Percentiles rank a stretch among this genome's conserved stretches.
Evolutionary conservation across 495 filamentous ascomycete genomes (phyloP).

Genomic region (Penicillium egyptiacum): DNA sequence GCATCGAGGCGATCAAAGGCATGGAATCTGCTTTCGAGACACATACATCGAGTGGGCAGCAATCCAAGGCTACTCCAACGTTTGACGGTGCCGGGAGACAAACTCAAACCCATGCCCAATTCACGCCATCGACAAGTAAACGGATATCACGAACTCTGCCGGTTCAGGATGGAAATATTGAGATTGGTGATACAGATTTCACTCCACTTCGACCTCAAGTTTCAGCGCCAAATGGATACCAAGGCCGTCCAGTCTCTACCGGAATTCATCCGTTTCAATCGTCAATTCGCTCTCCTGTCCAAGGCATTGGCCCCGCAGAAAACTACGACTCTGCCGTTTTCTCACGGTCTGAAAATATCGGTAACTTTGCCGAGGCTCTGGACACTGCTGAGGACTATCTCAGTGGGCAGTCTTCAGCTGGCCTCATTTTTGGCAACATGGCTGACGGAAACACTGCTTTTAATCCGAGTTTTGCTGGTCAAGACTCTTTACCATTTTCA

Average conservation of each 20-base stretch:
- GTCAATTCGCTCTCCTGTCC: slow-evolving; percentile 2
- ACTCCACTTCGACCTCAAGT: neutral
- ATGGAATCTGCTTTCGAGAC: slow-evolving; percentile 35
- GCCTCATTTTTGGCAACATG: slow-evolving; percentile 28
- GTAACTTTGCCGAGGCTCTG: slow-evolving; percentile 2
- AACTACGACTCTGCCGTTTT: slow-evolving; percentile 10
- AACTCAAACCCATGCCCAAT: neutral
- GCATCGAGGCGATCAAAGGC: slow-evolving; percentile 42
- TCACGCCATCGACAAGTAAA: neutral
- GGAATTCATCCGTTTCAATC: neutral
- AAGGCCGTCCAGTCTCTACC: neutral
- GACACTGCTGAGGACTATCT: slow-evolving; percentile 4
- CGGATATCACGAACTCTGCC: neutral
- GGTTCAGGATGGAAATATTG: neutral
- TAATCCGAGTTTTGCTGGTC: slow-evolving; percentile 15
- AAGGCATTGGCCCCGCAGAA: neutral
- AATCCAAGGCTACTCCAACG: neutral
- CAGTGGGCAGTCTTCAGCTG: slow-evolving; percentile 19
- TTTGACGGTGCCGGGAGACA: neutral
- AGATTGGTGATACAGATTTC: neutral
- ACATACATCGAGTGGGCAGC: slow-evolving; percentile 7
- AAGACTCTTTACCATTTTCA: slow-evolving; percentile 24
- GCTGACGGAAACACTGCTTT: slow-evolving; percentile 18
- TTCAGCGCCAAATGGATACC: neutral
- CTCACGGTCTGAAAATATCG: slow-evolving; percentile 9